Base-by-base conservation (phyloP, 306 rosid species). In the Alnus glutinosa region DNA sequence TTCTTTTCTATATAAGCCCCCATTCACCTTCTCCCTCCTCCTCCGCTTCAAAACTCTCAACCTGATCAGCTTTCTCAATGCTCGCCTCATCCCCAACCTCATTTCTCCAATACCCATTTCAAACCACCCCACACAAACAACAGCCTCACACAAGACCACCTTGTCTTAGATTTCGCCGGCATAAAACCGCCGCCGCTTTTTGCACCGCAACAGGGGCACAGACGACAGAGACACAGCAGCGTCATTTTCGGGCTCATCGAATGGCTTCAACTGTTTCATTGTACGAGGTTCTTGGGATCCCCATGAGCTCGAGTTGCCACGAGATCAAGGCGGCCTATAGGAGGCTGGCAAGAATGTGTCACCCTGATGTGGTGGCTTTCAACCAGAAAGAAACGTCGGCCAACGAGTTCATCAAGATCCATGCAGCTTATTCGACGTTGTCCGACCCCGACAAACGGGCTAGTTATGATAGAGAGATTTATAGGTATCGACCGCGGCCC, bases 381-480 rank as follows among this genome's bases (percentile, higher is more conserved):
- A 85, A 87, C 72, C 85, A 77, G 67, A 92, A 92, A 80, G 89
- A 92, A 78, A 73, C 39, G 8, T 92, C 96, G 10, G 80, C 91
- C 1, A 78, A 66, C 36, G 86, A 90, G 74, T 92, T 92, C 83
- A 89, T 86, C 78, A 84, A 79, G 70, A 82, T 89, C 49, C 88
- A 88, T 62, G 81, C 86, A 11, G 97, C 97, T 48, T 92, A 92
- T 75, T 83, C 89, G 28, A 92, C 92, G 1, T 61, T 90, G 18
- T 90, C 92, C 1, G 93, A 92, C 62, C 97, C 97, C n/a, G 78
- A 71, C 16, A 92, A 88, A 75, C 83, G 93, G 2, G 97, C 96
- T 8, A 37, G 71, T 13, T 90, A 89, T 61, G 93, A 90, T 39
- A 88, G 80, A 64, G 82, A 77, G n/a, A 61, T 79, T 30, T 83